Evolutionary conservation across 345 rosid species (phyloP).

Genomic region (Populus ilicifolia): DNA sequence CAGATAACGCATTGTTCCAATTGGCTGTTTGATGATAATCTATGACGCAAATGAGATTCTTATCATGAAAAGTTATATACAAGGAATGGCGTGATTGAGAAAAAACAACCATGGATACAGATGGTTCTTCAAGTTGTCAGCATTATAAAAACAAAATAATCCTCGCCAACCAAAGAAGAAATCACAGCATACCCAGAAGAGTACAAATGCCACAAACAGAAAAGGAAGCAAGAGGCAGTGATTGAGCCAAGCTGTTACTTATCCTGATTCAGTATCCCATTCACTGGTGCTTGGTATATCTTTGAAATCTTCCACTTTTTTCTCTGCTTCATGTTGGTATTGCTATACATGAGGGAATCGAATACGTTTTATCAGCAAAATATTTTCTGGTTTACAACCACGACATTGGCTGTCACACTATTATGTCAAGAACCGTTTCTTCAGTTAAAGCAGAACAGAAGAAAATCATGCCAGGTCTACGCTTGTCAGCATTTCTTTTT

Average conservation of each 20-base stretch:
- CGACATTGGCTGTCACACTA: background rate
- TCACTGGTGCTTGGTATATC: conserved; percentile 69
- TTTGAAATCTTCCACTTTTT: conserved; percentile 55
- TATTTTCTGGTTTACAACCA: background rate
- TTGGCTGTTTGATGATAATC: conserved; percentile 69
- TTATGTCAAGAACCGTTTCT: background rate
- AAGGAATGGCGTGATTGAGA: background rate
- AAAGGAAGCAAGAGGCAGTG: background rate
- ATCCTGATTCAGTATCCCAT: conserved; percentile 59
- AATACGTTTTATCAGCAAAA: conserved; percentile 10
- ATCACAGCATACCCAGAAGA: background rate
- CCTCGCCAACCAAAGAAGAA: background rate
- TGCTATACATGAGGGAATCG: conserved; percentile 16
- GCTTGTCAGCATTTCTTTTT: background rate
- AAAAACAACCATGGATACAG: background rate
- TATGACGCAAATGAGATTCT: conserved; percentile 18
- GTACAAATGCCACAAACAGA: background rate
- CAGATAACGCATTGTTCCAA: conserved; percentile 64
- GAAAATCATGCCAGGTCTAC: background rate
- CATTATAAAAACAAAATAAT: background rate
- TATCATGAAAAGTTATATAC: background rate
- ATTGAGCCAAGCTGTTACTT: conserved; percentile 33
- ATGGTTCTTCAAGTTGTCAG: conserved; percentile 1
- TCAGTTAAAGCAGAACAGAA: background rate
- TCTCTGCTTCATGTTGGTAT: conserved; percentile 28